Evolutionary conservation across 768 basidiomycete genomes (phyloP).

Genomic region (Leccinum variicolor): DNA sequence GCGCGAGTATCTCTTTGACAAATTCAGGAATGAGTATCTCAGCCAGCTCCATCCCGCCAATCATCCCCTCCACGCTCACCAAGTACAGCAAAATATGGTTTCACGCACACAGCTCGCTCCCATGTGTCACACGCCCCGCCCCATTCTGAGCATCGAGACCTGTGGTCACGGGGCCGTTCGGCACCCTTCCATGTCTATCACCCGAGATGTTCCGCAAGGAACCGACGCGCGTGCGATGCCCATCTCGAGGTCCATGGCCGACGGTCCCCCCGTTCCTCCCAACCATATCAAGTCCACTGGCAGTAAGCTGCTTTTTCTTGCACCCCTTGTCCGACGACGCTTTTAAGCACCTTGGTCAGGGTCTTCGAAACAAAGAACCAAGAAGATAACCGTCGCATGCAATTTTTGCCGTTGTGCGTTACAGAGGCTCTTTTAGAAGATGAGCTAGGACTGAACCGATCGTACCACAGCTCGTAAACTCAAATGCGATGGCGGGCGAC

Average conservation of each 20-base stretch:
- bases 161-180: constrained; percentile 43
- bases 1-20: constrained; percentile 77
- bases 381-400: constrained; percentile 88
- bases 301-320: constrained; percentile 33
- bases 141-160: constrained; percentile 62
- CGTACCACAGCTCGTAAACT: constrained; percentile 68
- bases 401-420: constrained; percentile 87
- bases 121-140: constrained; percentile 43
- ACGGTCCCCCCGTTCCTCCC: constrained; percentile 27
- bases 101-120: constrained; percentile 27
- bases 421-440: constrained; percentile 9
- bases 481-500: constrained; percentile 84
- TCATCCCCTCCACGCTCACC: constrained; percentile 42
- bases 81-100: constrained; percentile 39
- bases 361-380: constrained; percentile 64
- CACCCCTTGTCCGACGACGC: constrained; percentile 4
- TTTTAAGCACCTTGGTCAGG: constrained; percentile 34
- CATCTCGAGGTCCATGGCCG: constrained; percentile 38
- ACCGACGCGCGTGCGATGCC: constrained; percentile 43
- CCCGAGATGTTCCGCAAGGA: constrained; percentile 46
- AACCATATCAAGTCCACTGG: constrained; percentile 33
- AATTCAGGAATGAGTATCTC: constrained; percentile 61
- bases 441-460: constrained; percentile 17
- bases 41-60: constrained; percentile 49
- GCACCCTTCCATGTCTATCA: constrained; percentile 42